These are phyloP conservation scores for Nicotiana sylvestris DNA, from an alignment of 257 asterid species.

Conservation along the genomic window DNA sequence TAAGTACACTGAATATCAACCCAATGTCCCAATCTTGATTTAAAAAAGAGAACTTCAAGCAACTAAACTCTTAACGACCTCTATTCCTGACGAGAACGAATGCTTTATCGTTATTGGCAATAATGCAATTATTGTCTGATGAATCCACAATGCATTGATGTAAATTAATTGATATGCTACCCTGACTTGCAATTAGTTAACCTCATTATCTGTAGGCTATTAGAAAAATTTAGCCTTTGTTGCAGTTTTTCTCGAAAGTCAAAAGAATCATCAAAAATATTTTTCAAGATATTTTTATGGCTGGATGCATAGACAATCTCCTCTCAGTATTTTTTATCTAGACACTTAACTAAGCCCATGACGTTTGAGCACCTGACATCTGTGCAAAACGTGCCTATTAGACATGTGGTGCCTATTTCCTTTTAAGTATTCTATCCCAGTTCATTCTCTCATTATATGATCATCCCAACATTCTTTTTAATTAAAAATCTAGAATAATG, in stretches of 20 bases:
- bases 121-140: neutral
- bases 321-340: neutral
- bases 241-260: neutral
- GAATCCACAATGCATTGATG: neutral
- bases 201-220: neutral
- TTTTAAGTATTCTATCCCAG: too few species aligned
- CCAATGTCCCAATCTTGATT: neutral
- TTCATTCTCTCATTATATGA: too few species aligned
- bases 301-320: neutral
- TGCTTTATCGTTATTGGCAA: neutral
- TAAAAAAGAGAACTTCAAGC: neutral
- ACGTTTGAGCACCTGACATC: neutral
- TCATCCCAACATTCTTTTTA: too few species aligned
- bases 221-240: neutral
- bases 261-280: neutral
- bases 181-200: neutral
- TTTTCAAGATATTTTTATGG: neutral
- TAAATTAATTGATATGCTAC: neutral
- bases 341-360: neutral
- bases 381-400: neutral
- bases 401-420: neutral
- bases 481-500: too few species aligned
- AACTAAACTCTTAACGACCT: neutral
- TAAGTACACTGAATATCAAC: neutral
- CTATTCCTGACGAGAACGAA: neutral